Evolutionary conservation across 148 eudicot species (phyloP), one percentile per base, ranked within the genome.

Genomic region (Selenicereus undatus): DNA sequence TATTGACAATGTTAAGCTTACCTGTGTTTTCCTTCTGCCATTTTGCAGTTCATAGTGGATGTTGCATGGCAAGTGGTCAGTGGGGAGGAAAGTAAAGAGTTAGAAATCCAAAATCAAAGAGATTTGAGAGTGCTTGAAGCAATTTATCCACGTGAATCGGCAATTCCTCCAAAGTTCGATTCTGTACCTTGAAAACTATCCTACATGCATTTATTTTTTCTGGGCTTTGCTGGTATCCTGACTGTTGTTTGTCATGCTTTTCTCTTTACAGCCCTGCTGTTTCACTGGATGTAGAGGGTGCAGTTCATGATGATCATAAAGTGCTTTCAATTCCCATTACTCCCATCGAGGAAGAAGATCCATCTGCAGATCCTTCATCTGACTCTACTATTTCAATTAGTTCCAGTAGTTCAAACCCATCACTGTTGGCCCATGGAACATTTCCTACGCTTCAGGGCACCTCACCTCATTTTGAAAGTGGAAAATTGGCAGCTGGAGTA

Each of bases 61-160:
- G 58, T 26, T 54, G 73, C 83, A 7, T 93, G 95, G 98, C 91
- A 81, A 88, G 93, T 93, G 75, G 95, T 88, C 76, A 88, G 90
- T 52, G 98, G 98, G 20, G 94, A 90, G 75, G 96, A 91, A 82
- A 92, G 97, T 85, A 82, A 78, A 75, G 94, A 94, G 77, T 82
- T 81, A 52, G 93, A 89, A 80, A 45, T 74, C 62, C 88, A 94
- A 79, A 80, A 82, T 78, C 86, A 86, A 73, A 87, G 96, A 21
- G 96, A 92, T 75, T 82, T 88, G 90, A 81, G 96, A 86, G 89
- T 90, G 80, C 90, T 92, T 17, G 98, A 93, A 86, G 95, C 96
- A 22, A 86, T 90, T 72, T 93, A 93, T 86, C 96, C 96, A 60
- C 94, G 94, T n/a, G 83, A 87, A 83, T 90, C 93, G 29, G 87